Evolutionary conservation across 164 flowering plant species (phyloP).

Genomic region (Warburgia ugandensis): DNA sequence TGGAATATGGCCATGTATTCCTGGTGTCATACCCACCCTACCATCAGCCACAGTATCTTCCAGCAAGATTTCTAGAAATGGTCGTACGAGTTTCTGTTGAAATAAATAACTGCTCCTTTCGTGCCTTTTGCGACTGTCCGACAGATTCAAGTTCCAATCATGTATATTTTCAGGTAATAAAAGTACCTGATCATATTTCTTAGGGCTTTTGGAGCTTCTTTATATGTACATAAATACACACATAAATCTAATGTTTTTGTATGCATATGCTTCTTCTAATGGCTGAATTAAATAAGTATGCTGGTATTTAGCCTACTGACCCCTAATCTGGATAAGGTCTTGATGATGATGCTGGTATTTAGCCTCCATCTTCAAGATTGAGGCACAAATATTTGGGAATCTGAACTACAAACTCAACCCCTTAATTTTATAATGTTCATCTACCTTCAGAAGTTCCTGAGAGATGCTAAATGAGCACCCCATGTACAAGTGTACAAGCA

Average conservation of each 20-base stretch:
- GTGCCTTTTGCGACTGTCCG: conserved; percentile 19
- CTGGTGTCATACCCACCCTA: conserved; percentile 15
- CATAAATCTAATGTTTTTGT: neutral
- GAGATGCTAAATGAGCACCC: too few species aligned
- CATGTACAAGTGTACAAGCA: too few species aligned
- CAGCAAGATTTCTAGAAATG: conserved; percentile 23
- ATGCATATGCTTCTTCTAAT: too few species aligned
- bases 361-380: too few species aligned
- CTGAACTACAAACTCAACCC: too few species aligned
- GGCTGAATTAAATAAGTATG: too few species aligned
- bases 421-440: too few species aligned
- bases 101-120: conserved; percentile 21
- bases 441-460: too few species aligned
- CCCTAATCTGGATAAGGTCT: too few species aligned
- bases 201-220: neutral
- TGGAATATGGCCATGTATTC: conserved; percentile 33
- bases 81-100: conserved; percentile 18
- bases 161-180: conserved; percentile 18
- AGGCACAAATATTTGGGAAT: too few species aligned
- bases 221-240: neutral
- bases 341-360: too few species aligned
- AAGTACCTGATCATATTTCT: neutral
- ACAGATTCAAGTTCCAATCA: conserved; percentile 8
- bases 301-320: too few species aligned
- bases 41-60: conserved; percentile 5